Evolutionary conservation across 2,329 filamentous ascomycete species (phyloP).

Genomic region (Alternaria atra): DNA sequence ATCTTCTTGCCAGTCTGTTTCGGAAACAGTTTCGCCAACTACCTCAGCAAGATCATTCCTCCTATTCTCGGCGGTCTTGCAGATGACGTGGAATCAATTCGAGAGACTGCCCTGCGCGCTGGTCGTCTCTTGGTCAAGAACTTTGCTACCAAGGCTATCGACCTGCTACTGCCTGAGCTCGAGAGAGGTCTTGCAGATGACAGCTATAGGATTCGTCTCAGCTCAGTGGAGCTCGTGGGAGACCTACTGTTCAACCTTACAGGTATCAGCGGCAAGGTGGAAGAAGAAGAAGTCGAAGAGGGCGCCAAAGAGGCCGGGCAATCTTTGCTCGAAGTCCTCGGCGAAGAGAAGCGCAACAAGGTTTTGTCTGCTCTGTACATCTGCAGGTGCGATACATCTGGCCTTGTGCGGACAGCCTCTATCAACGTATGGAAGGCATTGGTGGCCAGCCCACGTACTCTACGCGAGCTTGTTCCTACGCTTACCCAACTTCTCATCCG

Average conservation of each 20-base stretch:
- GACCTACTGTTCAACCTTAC: conserved; percentile 98
- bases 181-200: conserved; percentile 97
- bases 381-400: conserved; percentile 95
- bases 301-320: conserved; percentile 85
- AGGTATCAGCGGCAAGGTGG: conserved; percentile 82
- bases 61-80: conserved; percentile 93
- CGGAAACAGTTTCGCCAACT: conserved; percentile 96
- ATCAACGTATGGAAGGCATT: conserved; percentile 96
- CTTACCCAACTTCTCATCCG: conserved; percentile 95
- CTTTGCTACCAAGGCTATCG: conserved; percentile 93
- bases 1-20: conserved; percentile 99
- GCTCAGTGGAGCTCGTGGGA: conserved; percentile 95
- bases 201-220: conserved; percentile 96
- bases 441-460: conserved; percentile 87
- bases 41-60: conserved; percentile 93
- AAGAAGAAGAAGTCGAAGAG: conserved; percentile 81
- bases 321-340: conserved; percentile 92
- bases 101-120: conserved; percentile 93
- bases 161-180: conserved; percentile 90
- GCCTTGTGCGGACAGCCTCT: conserved; percentile 86
- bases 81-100: conserved; percentile 94
- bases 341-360: conserved; percentile 95
- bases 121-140: conserved; percentile 97
- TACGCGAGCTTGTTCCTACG: conserved; percentile 95
- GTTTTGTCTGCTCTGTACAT: conserved; percentile 97